Percentiles rank a stretch among this genome's conserved stretches.
phyloP scores from a whole-genome alignment of 2,329 filamentous ascomycete species.

The Dendryphion nanum region DNA sequence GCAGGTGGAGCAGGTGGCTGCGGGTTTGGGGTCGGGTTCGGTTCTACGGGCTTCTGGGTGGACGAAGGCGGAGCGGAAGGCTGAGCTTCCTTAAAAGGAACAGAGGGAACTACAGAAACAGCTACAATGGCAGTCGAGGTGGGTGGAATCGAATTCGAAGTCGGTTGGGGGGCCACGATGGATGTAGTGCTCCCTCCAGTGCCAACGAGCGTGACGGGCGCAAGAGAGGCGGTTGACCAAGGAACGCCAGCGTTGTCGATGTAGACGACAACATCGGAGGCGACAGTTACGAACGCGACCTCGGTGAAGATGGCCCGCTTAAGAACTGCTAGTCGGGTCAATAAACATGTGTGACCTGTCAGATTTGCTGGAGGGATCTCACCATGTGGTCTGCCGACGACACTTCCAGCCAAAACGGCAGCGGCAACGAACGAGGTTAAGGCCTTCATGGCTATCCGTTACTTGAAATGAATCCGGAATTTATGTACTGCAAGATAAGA shows the following conservation, averaged over 20 bases:
- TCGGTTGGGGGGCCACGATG: neutral
- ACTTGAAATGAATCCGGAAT: conserved; percentile 6
- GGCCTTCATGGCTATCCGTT: conserved; percentile 44
- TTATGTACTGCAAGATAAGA: conserved; percentile 21
- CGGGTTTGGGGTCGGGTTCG: neutral
- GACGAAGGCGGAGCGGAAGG: conserved; percentile 1
- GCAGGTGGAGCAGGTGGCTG: neutral
- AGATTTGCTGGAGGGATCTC: conserved; percentile 8
- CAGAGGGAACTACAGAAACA: neutral
- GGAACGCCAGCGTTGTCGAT: conserved; percentile 30
- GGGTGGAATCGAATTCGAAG: conserved; percentile 3
- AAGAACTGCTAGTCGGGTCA: conserved; percentile 18
- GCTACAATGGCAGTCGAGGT: neutral
- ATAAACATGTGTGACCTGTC: neutral
- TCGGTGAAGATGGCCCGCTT: conserved; percentile 35
- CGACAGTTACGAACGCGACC: conserved; percentile 25
- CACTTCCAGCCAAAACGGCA: conserved; percentile 43
- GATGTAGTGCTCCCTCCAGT: too few relatives aligned
- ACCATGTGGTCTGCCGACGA: conserved; percentile 44
- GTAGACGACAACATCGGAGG: conserved; percentile 26
- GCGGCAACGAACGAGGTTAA: conserved; percentile 32
- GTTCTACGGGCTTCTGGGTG: neutral
- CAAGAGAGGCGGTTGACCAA: conserved; percentile 18
- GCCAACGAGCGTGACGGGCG: conserved; percentile 6
- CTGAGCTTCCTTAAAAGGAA: neutral